A percentile compares a stretch with the other conserved stretches of the same genome.
Evolutionary conservation across 768 basidiomycete genomes (phyloP).

Genomic region (Royoungia palumana): DNA sequence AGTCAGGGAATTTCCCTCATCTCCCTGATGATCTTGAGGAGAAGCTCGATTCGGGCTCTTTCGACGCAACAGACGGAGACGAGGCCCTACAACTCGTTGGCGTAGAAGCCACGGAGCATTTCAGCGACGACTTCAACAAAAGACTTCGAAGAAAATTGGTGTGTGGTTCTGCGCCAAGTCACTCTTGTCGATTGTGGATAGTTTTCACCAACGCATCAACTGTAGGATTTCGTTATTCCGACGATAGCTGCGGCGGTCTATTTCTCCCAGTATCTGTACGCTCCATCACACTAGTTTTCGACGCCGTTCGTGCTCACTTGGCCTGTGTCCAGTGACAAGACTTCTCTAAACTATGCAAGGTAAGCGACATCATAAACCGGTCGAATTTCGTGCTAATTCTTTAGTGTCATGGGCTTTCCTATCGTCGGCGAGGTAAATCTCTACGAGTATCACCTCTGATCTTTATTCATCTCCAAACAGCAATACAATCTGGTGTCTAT

Average conservation of each 20-base stretch:
- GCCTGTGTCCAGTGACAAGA: slow-evolving; percentile 52
- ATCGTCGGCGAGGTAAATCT: slow-evolving; percentile 52
- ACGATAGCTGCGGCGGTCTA: slow-evolving; percentile 62
- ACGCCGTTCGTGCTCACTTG: not conserved
- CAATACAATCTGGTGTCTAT: slow-evolving; percentile 62
- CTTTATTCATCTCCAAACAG: slow-evolving; percentile 29
- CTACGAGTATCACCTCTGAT: not conserved
- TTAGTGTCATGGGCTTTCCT: slow-evolving; percentile 63
- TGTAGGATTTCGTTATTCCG: slow-evolving; percentile 49
- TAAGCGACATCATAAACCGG: slow-evolving; percentile 12
- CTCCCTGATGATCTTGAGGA: slow-evolving; percentile 29
- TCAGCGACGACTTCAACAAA: slow-evolving; percentile 59
- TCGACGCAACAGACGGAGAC: slow-evolving; percentile 46
- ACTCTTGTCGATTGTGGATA: not conserved
- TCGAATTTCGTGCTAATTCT: slow-evolving; percentile 1
- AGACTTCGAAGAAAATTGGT: slow-evolving; percentile 60
- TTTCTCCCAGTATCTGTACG: slow-evolving; percentile 64
- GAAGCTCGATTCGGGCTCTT: slow-evolving; percentile 27
- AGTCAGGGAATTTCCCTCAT: slow-evolving; percentile 15
- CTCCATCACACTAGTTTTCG: not conserved
- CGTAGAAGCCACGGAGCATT: slow-evolving; percentile 44
- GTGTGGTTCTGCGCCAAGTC: slow-evolving; percentile 14
- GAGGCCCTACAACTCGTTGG: slow-evolving; percentile 63
- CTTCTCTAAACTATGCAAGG: slow-evolving; percentile 70
- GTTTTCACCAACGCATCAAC: not conserved